Percentiles rank a stretch among this genome's conserved stretches.
Conservation (phyloP, 2,329 filamentous ascomycete species). For the Aspergillus floridensis region DNA sequence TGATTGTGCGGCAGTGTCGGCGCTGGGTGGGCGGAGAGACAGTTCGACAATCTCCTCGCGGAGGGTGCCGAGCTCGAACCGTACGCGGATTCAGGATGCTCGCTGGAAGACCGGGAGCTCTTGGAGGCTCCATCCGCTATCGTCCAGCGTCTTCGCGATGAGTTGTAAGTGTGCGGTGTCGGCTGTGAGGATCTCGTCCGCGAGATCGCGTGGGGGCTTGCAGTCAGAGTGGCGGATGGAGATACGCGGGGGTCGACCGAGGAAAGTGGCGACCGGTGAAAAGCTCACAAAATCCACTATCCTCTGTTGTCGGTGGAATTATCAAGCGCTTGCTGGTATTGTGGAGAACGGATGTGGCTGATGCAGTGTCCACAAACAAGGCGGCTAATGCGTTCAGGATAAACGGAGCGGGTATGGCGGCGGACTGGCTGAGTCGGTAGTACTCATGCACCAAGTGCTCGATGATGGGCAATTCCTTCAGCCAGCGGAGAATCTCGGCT, state of each 20-base stretch:
- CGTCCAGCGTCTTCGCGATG: conserved; percentile 13
- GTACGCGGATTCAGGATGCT: conserved; percentile 24
- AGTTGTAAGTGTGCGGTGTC: conserved; percentile 2
- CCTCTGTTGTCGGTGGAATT: conserved; percentile 23
- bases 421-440: conserved; percentile 2
- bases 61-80: conserved; percentile 25
- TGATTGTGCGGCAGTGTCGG: conserved; percentile 8
- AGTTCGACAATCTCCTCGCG: conserved; percentile 29
- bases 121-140: conserved; percentile 21
- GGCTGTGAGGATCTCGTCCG: no score
- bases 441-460: conserved; percentile 17
- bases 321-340: conserved; percentile 27
- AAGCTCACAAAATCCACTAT: conserved; percentile 36
- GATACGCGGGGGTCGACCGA: conserved; percentile 28
- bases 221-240: conserved; percentile 25
- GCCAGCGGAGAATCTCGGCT: conserved; percentile 15
- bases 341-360: conserved; percentile 18
- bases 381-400: conserved; percentile 26
- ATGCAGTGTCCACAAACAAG: no score
- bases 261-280: conserved; percentile 37
- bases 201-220: conserved; percentile 24
- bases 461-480: conserved; percentile 18
- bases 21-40: conserved; percentile 18
- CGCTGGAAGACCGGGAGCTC: conserved; percentile 12
- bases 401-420: conserved; percentile 32